Evolutionary conservation across 352 stramenopile species (phyloP), one percentile per base, ranked within the genome.

Genomic region (Globisporangium echinulatum): DNA sequence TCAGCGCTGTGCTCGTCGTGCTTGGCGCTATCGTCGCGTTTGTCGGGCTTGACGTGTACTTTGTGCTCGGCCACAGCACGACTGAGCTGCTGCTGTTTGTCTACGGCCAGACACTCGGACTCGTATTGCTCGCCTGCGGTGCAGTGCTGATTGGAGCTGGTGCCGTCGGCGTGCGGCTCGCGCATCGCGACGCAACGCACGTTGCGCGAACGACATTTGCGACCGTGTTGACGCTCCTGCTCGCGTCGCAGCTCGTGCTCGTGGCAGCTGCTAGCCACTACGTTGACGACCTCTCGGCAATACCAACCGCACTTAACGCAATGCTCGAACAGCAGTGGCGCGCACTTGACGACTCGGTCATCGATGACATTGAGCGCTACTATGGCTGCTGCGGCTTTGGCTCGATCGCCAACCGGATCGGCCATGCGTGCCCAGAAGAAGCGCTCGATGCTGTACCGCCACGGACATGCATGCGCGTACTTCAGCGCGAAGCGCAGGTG

Each of bases 331-430:
- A 55, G 2, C 46, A 58, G n/a, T 87, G 77, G 77, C 51, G 61
- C 11, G 47, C 56, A 1, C 50, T 87, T 7, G 59, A 46, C 33
- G 39, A 25, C 0, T 51, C 52, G 1, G 47, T 64, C 0, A 71
- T 71, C 33, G 61, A 58, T 0, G 68, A 77, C n/a, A 52, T 87
- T 0, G 67, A 82, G 42, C 55, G 15, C 5, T 69, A 61, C 6
- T 77, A 81, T 54, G 77, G 75, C 19, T 87, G 77, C 49, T 87
- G 77, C 61, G 77, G 77, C 1, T 87, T 87, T 46, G 36, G 62
- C 4, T 54, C 71, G 1, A 61, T 79, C 36, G 59, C 48, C 5
- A 74, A 86, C 4, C 61, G 71, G 44, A 42, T 25, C 0, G 25
- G 25, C 25, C 25, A 33, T 33, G 68, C 55, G 48, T 85, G 77